phyloP scores from a whole-genome alignment of 2,329 filamentous ascomycete species.

The Fusarium luffae region DNA sequence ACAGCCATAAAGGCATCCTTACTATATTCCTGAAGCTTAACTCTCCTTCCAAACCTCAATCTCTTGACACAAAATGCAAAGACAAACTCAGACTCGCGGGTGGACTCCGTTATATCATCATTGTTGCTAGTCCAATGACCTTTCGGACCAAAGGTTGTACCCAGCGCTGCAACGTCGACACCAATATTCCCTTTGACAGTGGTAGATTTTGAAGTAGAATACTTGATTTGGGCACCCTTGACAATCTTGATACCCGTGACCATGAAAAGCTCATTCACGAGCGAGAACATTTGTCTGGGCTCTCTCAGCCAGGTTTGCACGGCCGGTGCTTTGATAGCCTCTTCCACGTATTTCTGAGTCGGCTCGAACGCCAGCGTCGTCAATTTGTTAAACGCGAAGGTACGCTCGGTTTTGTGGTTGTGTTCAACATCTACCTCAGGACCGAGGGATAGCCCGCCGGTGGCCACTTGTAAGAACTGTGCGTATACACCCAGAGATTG shows the following conservation, averaged over 20 bases:
- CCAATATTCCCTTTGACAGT: background rate
- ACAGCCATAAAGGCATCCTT: background rate
- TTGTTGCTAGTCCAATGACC: background rate
- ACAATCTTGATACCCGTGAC: background rate
- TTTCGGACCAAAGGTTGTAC: background rate
- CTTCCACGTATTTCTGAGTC: background rate
- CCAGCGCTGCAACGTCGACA: background rate
- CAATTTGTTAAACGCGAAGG: background rate
- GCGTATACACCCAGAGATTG: background rate
- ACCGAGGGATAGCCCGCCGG: background rate
- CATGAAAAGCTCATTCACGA: background rate
- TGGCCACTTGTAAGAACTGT: background rate
- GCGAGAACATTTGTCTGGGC: background rate
- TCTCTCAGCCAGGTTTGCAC: background rate
- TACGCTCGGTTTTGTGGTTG: background rate
- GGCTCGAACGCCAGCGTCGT: background rate
- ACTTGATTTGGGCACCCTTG: slow-evolving; percentile 1
- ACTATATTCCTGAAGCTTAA: background rate
- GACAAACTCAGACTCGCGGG: background rate
- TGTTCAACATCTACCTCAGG: background rate
- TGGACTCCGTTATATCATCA: background rate
- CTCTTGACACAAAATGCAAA: background rate
- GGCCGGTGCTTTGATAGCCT: background rate
- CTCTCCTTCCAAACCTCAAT: background rate
- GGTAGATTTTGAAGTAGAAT: background rate